Evolutionary conservation across 192 early-diverging fungal species (phyloP).

Genomic region (Geranomyces michiganensis): DNA sequence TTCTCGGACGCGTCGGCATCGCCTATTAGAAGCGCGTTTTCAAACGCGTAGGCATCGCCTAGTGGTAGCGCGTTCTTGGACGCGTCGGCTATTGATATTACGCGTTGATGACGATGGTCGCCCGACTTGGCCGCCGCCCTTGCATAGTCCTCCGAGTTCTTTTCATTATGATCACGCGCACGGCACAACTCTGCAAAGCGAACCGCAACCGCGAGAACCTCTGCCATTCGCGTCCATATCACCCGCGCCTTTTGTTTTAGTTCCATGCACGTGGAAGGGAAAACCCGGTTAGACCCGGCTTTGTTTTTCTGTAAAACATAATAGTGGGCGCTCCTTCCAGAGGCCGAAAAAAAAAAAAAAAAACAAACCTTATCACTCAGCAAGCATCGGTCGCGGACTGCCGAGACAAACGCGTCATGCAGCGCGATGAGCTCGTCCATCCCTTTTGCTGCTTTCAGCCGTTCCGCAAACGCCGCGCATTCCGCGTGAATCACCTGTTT

Average conservation of each 20-base stretch:
- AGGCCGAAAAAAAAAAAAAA: not conserved
- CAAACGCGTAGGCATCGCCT: conserved; percentile 9
- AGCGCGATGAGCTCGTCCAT: conserved; percentile 25
- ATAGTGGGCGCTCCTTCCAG: too few species aligned
- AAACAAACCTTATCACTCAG: conserved; percentile 13
- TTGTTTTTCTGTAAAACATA: too few species aligned
- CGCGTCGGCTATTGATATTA: not conserved
- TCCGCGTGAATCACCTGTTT: conserved; percentile 29
- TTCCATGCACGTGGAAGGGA: not conserved
- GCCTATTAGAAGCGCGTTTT: not conserved
- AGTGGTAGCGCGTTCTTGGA: not conserved
- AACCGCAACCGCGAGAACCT: conserved; percentile 3
- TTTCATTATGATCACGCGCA: not conserved
- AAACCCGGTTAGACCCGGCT: not conserved
- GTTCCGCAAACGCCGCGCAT: not conserved
- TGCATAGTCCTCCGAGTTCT: not conserved
- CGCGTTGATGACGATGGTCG: conserved; percentile 1
- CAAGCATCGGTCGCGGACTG: conserved; percentile 22
- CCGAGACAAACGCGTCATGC: conserved; percentile 17
- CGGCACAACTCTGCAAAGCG: conserved; percentile 19
- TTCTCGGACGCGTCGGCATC: conserved; percentile 5
- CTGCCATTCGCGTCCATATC: conserved; percentile 23
- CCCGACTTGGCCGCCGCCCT: not conserved
- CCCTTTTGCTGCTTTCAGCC: not conserved
- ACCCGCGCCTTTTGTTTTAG: not conserved